phyloP scores from a whole-genome alignment of 2,329 filamentous ascomycete genomes.

The Colletotrichum brevisporum region DNA sequence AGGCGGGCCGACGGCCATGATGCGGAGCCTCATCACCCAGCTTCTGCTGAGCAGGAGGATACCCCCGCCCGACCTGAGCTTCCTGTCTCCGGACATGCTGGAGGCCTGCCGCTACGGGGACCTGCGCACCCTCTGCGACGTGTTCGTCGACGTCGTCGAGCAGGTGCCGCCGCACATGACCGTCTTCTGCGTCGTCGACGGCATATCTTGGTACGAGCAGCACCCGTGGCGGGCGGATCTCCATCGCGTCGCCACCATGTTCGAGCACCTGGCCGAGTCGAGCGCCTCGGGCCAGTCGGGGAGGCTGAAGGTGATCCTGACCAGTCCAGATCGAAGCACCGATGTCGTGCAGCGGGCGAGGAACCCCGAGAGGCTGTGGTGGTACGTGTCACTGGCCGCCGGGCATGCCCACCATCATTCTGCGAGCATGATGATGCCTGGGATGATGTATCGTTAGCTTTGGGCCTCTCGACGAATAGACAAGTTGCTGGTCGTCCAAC shows the following conservation, averaged over 20 bases:
- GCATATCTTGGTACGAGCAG: conserved; percentile 12
- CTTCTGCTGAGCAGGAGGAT: neutral
- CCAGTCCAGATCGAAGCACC: neutral
- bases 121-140: neutral
- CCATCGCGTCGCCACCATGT: neutral
- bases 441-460: too few species aligned
- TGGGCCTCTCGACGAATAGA: too few species aligned
- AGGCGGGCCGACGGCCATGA: neutral
- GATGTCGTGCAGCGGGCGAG: neutral
- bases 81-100: neutral
- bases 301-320: neutral
- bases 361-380: neutral
- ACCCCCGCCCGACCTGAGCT: neutral
- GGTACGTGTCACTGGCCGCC: conserved; percentile 1
- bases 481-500: too few species aligned
- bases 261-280: conserved; percentile 2
- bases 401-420: neutral
- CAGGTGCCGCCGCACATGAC: conserved; percentile 5
- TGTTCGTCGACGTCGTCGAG: conserved; percentile 1
- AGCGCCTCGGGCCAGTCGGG: neutral
- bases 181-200: conserved; percentile 13
- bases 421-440: neutral
- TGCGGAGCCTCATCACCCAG: conserved; percentile 5
- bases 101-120: neutral
- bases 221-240: conserved; percentile 3